These are phyloP conservation scores for Bryum argenteum DNA, from an alignment of 225 moss, liverwort and hornwort genomes.

Conservation along the genomic window DNA sequence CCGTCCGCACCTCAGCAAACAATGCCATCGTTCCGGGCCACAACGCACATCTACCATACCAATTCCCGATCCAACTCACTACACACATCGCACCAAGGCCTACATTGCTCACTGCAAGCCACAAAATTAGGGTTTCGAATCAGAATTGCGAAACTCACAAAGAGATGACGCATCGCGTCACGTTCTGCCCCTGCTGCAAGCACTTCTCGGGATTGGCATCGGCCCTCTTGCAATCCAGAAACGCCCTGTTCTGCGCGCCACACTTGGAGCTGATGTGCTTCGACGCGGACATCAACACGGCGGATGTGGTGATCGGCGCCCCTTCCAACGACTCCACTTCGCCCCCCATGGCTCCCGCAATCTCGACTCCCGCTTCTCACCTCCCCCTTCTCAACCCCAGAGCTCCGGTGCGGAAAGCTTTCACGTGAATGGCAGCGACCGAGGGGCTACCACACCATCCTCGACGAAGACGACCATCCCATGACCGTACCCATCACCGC, in stretches of 20 bases:
- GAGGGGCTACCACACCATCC: not conserved
- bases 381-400: constrained; percentile 11
- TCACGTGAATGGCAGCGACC: constrained; percentile 8
- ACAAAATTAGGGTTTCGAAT: constrained; percentile 38
- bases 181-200: constrained; percentile 79
- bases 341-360: constrained; percentile 39
- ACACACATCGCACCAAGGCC: constrained; percentile 8
- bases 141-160: constrained; percentile 51
- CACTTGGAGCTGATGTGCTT: constrained; percentile 84
- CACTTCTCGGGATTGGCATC: constrained; percentile 91
- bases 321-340: constrained; percentile 37
- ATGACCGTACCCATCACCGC: not conserved
- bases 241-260: constrained; percentile 81
- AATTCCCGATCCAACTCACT: constrained; percentile 1
- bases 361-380: not conserved
- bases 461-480: constrained; percentile 6
- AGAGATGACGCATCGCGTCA: constrained; percentile 91
- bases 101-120: not conserved
- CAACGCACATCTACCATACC: not conserved
- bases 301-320: constrained; percentile 80
- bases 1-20: constrained; percentile 20
- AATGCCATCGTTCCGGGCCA: constrained; percentile 14
- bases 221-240: constrained; percentile 84
- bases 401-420: constrained; percentile 4
- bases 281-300: constrained; percentile 82